phyloP scores from a whole-genome alignment of 2,329 filamentous ascomycete genomes.

The Arthroderma uncinatum region DNA sequence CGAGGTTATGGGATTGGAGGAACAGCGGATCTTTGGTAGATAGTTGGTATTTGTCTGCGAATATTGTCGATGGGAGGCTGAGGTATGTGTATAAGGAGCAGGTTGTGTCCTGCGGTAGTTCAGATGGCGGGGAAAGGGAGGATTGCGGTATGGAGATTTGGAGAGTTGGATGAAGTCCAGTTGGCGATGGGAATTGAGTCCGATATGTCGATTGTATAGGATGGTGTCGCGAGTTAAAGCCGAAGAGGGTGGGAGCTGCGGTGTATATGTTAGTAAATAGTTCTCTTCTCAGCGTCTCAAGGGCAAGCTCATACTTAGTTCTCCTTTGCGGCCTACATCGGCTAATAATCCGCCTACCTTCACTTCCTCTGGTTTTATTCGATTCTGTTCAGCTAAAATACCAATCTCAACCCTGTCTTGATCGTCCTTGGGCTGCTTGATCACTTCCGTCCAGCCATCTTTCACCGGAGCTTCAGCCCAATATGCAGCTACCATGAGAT shows the following conservation, averaged over 20 bases:
- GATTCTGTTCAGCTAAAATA: slow-evolving; percentile 54
- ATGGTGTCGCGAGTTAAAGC: slow-evolving; percentile 71
- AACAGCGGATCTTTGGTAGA: slow-evolving; percentile 50
- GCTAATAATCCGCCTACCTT: slow-evolving; percentile 67
- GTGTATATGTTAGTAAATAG: neutral
- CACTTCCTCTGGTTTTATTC: slow-evolving; percentile 56
- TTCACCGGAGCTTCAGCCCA: slow-evolving; percentile 39
- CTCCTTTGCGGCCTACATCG: slow-evolving; percentile 62
- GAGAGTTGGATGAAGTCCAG: slow-evolving; percentile 74
- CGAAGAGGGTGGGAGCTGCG: slow-evolving; percentile 63
- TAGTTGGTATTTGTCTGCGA: slow-evolving; percentile 81
- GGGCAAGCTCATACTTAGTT: slow-evolving; percentile 42
- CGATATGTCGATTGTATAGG: slow-evolving; percentile 48
- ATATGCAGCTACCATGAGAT: slow-evolving; percentile 52
- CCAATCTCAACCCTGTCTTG: slow-evolving; percentile 63
- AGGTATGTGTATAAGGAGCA: slow-evolving; percentile 71
- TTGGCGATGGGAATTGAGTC: slow-evolving; percentile 55
- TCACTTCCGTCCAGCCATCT: slow-evolving; percentile 38
- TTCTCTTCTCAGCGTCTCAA: neutral
- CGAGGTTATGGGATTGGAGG: slow-evolving; percentile 67
- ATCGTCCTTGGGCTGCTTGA: slow-evolving; percentile 20
- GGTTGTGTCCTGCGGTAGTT: slow-evolving; percentile 35
- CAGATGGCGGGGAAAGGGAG: slow-evolving; percentile 36
- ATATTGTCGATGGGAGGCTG: slow-evolving; percentile 68
- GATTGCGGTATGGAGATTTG: slow-evolving; percentile 51